These are phyloP conservation scores for Fusarium metavorans DNA, from an alignment of 2,329 filamentous ascomycete species.

Conservation along the genomic window DNA sequence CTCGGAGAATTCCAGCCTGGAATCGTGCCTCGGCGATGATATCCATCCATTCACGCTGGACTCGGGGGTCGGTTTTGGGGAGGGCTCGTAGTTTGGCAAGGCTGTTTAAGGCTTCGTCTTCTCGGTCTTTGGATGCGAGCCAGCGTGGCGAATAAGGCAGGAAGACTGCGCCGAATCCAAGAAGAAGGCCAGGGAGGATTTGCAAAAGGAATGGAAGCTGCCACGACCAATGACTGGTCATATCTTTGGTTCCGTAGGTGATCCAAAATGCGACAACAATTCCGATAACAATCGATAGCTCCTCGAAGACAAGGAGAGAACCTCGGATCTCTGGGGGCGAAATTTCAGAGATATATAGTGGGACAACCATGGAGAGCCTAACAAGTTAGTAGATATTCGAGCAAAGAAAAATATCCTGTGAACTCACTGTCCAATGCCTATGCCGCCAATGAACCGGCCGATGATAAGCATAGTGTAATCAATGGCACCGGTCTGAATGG, in stretches of 20 bases:
- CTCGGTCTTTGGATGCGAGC: slow-evolving; percentile 42
- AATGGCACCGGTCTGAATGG: slow-evolving; percentile 56
- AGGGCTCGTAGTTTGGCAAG: slow-evolving; percentile 37
- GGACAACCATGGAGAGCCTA: slow-evolving; percentile 51
- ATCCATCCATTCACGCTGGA: background rate
- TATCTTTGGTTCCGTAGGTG: slow-evolving; percentile 46
- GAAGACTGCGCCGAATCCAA: slow-evolving; percentile 41
- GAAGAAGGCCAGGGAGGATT: slow-evolving; percentile 42
- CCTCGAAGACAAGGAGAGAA: slow-evolving; percentile 57
- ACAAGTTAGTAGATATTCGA: background rate
- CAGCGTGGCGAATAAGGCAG: slow-evolving; percentile 46
- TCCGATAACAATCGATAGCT: slow-evolving; percentile 49
- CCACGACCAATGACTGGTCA: slow-evolving; percentile 44
- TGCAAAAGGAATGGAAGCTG: slow-evolving; percentile 47
- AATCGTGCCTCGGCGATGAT: background rate
- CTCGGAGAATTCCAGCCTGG: background rate
- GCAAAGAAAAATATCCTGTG: background rate
- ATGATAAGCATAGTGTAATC: slow-evolving; percentile 56
- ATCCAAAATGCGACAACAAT: slow-evolving; percentile 50
- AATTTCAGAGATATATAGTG: slow-evolving; percentile 60
- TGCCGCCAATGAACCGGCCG: slow-evolving; percentile 57
- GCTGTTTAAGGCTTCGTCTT: slow-evolving; percentile 39
- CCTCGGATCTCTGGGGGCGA: slow-evolving; percentile 62
- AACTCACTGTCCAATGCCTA: slow-evolving; percentile 54
- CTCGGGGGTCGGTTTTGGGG: background rate